phyloP scores from a whole-genome alignment of 2,329 filamentous ascomycete genomes.

The Cercospora sp. region DNA sequence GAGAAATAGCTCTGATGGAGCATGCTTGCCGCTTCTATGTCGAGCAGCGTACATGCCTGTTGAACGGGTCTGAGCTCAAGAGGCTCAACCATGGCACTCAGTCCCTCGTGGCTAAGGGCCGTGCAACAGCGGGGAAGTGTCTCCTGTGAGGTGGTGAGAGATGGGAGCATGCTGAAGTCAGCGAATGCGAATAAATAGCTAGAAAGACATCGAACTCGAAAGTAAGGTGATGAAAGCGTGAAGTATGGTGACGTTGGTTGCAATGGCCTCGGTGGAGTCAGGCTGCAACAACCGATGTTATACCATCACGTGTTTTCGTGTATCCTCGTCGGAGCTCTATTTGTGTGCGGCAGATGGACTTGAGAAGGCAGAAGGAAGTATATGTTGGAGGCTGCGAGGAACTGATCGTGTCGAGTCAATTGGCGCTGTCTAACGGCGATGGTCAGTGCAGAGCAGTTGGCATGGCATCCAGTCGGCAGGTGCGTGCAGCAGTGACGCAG shows the following conservation, averaged over 20 bases:
- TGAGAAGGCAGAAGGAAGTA: neutral
- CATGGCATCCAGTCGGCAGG: neutral
- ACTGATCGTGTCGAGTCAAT: neutral
- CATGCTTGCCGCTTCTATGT: neutral
- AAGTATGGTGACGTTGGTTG: neutral
- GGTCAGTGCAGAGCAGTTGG: neutral
- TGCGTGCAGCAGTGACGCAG: constrained; percentile 1
- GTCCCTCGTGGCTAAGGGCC: neutral
- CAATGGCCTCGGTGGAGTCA: neutral
- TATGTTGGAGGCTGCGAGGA: neutral
- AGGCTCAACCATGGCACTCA: neutral
- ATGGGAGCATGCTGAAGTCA: neutral
- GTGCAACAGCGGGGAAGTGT: neutral
- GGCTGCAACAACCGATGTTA: neutral
- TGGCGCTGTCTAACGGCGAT: neutral
- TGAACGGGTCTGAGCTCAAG: neutral
- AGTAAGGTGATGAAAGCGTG: neutral
- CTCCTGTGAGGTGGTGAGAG: neutral
- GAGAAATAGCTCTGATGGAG: neutral
- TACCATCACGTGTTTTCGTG: neutral
- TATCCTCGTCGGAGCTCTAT: neutral
- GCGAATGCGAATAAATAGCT: neutral
- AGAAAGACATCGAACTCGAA: neutral
- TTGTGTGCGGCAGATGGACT: neutral
- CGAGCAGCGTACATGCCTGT: neutral